Evolutionary conservation across 2,329 filamentous ascomycete genomes (phyloP).

Genomic region (Colletotrichum brevisporum): DNA sequence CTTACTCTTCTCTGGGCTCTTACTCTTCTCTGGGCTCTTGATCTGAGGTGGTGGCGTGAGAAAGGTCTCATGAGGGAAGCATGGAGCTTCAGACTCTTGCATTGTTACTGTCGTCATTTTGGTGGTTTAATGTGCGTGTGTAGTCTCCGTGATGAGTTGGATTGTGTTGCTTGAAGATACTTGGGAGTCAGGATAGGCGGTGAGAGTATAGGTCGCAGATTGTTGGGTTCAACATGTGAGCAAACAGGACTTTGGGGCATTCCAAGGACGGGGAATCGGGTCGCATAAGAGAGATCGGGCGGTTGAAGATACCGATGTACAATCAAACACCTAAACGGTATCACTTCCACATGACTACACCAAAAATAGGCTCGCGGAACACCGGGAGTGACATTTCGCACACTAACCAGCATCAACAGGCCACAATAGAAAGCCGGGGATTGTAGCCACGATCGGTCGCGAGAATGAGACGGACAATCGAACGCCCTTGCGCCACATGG

Average conservation of each 20-base stretch:
- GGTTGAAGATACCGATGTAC: too few relatives aligned
- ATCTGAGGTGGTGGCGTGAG: conserved; percentile 9
- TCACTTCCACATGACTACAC: conserved; percentile 28
- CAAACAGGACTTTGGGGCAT: background rate
- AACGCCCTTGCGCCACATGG: conserved; percentile 16
- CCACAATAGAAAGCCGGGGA: conserved; percentile 2
- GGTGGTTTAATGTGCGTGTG: background rate
- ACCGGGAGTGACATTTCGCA: too few relatives aligned
- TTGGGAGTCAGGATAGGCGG: background rate
- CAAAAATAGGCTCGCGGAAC: background rate
- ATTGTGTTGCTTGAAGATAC: background rate
- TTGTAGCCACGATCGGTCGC: conserved; percentile 1
- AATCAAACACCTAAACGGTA: background rate
- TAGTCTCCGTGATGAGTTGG: background rate
- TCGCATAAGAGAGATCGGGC: background rate
- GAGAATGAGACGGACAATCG: conserved; percentile 5
- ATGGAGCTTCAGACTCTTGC: conserved; percentile 33
- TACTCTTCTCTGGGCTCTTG: background rate
- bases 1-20: conserved; percentile 13
- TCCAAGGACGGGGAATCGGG: background rate
- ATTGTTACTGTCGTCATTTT: conserved; percentile 29
- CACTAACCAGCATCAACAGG: background rate
- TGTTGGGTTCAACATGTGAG: background rate
- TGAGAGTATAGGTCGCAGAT: background rate
- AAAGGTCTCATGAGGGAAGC: conserved; percentile 35